phyloP scores from a whole-genome alignment of 2,329 filamentous ascomycete genomes.

The Colletotrichum higginsianum region DNA sequence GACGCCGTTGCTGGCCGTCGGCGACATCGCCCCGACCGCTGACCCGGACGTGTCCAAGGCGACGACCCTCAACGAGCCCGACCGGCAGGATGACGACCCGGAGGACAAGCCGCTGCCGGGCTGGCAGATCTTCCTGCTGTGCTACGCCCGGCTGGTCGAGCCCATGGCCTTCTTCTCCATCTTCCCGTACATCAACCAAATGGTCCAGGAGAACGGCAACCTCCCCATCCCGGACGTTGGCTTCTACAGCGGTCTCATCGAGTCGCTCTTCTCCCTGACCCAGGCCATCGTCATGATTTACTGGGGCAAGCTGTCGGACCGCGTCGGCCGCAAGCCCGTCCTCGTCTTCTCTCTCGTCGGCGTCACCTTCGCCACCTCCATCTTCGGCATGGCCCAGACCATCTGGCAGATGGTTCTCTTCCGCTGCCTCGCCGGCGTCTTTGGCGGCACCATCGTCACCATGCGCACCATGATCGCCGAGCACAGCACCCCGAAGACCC shows the following conservation, averaged over 20 bases:
- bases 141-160: conserved; percentile 80
- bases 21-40: conserved; percentile 32
- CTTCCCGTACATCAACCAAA: conserved; percentile 84
- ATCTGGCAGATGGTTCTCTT: conserved; percentile 84
- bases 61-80: conserved; percentile 21
- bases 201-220: conserved; percentile 78
- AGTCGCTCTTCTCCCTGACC: conserved; percentile 80
- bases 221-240: conserved; percentile 78
- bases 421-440: conserved; percentile 79
- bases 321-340: conserved; percentile 79
- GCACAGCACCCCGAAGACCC: conserved; percentile 77
- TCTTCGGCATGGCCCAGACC: conserved; percentile 78
- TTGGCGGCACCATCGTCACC: conserved; percentile 81
- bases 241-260: conserved; percentile 84
- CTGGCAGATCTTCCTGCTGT: conserved; percentile 79
- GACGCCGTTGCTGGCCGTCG: conserved; percentile 25
- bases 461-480: conserved; percentile 85
- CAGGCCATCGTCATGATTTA: conserved; percentile 84
- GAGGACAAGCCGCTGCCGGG: conserved; percentile 31
- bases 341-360: conserved; percentile 78
- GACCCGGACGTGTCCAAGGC: conserved; percentile 30
- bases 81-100: conserved; percentile 2
- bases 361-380: conserved; percentile 69
- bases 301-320: conserved; percentile 77
- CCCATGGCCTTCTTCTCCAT: conserved; percentile 88